A percentile compares a stretch with the other conserved stretches of the same genome.
These are phyloP conservation scores for Cercospora citrullina DNA, from an alignment of 2,329 filamentous ascomycete species.

Conservation along the genomic window DNA sequence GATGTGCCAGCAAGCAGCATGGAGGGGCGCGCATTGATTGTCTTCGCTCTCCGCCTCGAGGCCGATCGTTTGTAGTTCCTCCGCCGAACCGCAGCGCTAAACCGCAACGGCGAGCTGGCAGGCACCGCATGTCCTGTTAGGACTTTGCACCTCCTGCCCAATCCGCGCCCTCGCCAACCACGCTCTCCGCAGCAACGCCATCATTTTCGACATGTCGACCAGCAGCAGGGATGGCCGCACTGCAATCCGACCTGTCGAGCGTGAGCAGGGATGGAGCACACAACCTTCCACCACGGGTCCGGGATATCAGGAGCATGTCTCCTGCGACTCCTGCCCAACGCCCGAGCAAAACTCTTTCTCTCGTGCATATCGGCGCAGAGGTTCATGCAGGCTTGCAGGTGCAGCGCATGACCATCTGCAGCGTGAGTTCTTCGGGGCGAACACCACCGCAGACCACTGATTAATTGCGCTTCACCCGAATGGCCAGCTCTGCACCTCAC, in stretches of 20 bases:
- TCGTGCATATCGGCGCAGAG: neutral
- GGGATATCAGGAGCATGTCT: neutral
- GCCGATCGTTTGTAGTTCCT: neutral
- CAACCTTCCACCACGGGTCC: neutral
- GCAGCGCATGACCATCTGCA: neutral
- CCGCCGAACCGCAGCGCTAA: neutral
- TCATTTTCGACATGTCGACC: neutral
- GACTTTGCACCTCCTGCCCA: constrained; percentile 6
- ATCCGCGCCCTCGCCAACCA: constrained; percentile 9
- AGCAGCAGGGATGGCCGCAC: neutral
- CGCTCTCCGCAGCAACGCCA: neutral
- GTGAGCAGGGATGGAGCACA: neutral
- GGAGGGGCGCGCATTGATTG: neutral
- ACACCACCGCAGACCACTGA: neutral
- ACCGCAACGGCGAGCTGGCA: neutral
- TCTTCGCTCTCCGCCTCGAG: neutral
- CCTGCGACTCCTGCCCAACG: neutral
- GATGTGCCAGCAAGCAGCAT: neutral
- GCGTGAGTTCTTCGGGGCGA: neutral
- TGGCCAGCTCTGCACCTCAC: neutral
- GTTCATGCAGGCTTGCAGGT: neutral
- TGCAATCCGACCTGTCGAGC: neutral
- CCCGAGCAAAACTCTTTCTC: neutral
- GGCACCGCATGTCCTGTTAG: constrained; percentile 1
- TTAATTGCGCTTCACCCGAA: neutral